Base-by-base conservation (phyloP, 2,329 filamentous ascomycete species). In the Trichoderma sp. region DNA sequence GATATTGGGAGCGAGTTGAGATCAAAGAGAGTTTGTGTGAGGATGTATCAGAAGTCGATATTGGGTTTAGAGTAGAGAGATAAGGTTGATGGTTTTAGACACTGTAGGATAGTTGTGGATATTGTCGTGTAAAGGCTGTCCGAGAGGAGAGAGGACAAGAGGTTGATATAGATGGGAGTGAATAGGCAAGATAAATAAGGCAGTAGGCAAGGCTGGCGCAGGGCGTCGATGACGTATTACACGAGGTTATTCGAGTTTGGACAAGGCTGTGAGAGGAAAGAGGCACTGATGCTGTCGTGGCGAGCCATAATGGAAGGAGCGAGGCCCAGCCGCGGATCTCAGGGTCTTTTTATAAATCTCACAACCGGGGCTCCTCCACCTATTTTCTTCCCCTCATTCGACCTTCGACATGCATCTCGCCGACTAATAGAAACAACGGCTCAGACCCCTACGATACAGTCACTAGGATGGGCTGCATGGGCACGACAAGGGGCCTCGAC, bases 331-430 rank as follows among this genome's bases (percentile, higher is more conserved):
- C 17, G 63, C 48, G 60, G 54, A 68, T 66, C 66, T 70, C 70
- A 69, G 68, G 67, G 68, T 70, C 67, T 67, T 70, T 45, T 70
- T 63, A 63, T 63, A 63, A 56, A 70, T 70, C 67, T 50, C 12
- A 57, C 15, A 68, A 41, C 39, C 47, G 30, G 21, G 63, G 56
- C 39, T 21, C 56, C 48, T 55, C 55, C 48, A 26, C 56, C 41
- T 26, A 5, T 34, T 19, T 51, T 26, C 19, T 19, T 19, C 50
- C 50, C 50, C 50, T 52, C 50, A 34, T 34, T 34, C 28, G n/a
- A 30, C 28, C 26, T 7, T 30, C 26, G 26, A 51, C 48, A 51
- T 51, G 26, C 48, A 51, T 52, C 44, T 21, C 44, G 44, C 7
- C 44, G 44, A 19, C 17, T 10, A 24, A 24, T 24, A 45, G 17